Conservation (phyloP, 2,329 filamentous ascomycete species). For the Coniochaeta hoffmannii region DNA sequence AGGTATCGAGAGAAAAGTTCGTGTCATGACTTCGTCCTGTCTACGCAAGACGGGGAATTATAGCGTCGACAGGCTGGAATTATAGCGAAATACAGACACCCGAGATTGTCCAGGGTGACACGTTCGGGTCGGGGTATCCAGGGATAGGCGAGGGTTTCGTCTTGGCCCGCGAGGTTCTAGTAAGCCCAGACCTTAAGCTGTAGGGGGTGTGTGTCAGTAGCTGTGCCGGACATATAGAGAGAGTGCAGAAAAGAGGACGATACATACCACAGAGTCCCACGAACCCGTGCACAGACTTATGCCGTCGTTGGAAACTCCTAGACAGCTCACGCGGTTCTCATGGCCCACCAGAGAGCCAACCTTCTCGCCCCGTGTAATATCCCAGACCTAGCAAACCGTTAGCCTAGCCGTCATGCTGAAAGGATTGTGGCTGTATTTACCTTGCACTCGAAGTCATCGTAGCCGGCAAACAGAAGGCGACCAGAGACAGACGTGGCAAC, state of each 20-base stretch:
- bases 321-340: constrained; percentile 97
- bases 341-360: constrained; percentile 95
- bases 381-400: constrained; percentile 68
- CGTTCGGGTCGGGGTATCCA: constrained; percentile 18
- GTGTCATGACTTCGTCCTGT: constrained; percentile 41
- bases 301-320: constrained; percentile 97
- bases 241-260: background rate
- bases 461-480: constrained; percentile 89
- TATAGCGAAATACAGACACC: constrained; percentile 26
- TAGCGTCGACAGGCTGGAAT: constrained; percentile 28
- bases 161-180: constrained; percentile 34
- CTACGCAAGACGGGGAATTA: constrained; percentile 35
- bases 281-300: constrained; percentile 99
- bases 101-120: constrained; percentile 17
- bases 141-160: constrained; percentile 14
- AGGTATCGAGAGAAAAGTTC: constrained; percentile 11
- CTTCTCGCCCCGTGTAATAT: constrained; percentile 92
- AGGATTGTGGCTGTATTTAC: constrained; percentile 42
- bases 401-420: background rate
- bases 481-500: constrained; percentile 97
- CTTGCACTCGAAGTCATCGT: constrained; percentile 99
- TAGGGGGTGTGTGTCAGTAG: constrained; percentile 24
- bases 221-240: background rate
- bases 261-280: constrained; percentile 94
- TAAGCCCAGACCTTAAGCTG: constrained; percentile 87